These are phyloP conservation scores for Apocynum venetum DNA, from an alignment of 257 asterid genomes.

Conservation along the genomic window DNA sequence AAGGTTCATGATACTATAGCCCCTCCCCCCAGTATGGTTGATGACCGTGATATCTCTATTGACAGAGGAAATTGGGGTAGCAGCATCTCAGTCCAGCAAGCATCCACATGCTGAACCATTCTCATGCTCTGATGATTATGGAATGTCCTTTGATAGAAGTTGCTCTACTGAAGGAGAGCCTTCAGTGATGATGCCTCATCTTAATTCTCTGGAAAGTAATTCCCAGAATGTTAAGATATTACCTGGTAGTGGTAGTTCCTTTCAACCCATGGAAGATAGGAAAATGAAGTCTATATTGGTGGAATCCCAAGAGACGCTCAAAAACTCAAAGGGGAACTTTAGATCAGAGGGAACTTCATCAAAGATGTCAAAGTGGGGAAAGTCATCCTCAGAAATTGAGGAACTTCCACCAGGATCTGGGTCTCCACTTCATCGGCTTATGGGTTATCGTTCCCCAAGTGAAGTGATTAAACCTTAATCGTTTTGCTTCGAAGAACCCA, in stretches of 20 bases:
- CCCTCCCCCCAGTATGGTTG: conserved; percentile 68
- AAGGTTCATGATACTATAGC: conserved; percentile 34
- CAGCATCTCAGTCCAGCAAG: conserved; percentile 23
- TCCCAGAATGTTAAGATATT: conserved; percentile 30
- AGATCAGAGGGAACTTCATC: conserved; percentile 41
- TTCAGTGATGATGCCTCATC: conserved; percentile 21
- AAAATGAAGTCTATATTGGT: conserved; percentile 49
- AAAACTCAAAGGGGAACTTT: conserved; percentile 8
- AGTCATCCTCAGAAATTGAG: conserved; percentile 46
- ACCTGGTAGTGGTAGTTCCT: conserved; percentile 28
- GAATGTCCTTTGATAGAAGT: conserved; percentile 47
- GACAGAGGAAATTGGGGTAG: conserved; percentile 27
- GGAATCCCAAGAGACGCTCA: conserved; percentile 13
- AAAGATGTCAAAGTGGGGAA: conserved; percentile 28
- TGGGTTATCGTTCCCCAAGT: conserved; percentile 80
- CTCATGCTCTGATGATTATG: conserved; percentile 59
- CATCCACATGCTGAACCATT: conserved; percentile 35
- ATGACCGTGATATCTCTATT: conserved; percentile 17
- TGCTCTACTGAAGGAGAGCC: conserved; percentile 50
- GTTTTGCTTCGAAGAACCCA: conserved; percentile 8
- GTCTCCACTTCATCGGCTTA: conserved; percentile 73
- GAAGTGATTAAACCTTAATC: conserved; percentile 36
- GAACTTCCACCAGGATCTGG: conserved; percentile 36
- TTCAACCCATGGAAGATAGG: conserved; percentile 32
- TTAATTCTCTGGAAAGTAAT: conserved; percentile 21